Evolutionary conservation across 495 filamentous ascomycete genomes (phyloP).

Genomic region (Hypomontagnella submonticulosa): DNA sequence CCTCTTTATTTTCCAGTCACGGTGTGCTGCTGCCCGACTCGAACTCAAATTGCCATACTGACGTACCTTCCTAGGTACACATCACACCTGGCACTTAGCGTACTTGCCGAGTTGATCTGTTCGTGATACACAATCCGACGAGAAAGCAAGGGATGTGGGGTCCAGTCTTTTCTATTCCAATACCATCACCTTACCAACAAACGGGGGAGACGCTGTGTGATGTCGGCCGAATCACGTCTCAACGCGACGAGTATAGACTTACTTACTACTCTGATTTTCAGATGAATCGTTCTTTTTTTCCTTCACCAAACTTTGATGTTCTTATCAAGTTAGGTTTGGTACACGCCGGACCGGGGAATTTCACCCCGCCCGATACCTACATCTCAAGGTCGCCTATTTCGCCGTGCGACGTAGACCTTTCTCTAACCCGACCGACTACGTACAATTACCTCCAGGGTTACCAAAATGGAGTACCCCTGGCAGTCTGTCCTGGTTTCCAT

Average conservation of each 20-base stretch:
- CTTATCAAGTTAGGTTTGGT: conserved; percentile 25
- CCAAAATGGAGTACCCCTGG: conserved; percentile 24
- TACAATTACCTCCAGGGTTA: neutral
- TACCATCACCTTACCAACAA: conserved; percentile 3
- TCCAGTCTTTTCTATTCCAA: neutral
- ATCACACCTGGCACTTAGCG: too few species aligned
- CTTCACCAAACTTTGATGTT: conserved; percentile 19
- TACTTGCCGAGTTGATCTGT: too few species aligned
- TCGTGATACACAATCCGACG: too few species aligned
- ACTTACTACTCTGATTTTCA: too few species aligned
- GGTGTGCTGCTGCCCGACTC: neutral
- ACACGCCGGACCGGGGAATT: conserved; percentile 32
- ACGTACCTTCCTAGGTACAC: too few species aligned
- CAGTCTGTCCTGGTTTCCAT: conserved; percentile 16
- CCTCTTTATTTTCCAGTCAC: too few species aligned
- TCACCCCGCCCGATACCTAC: conserved; percentile 20
- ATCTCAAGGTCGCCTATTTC: conserved; percentile 18
- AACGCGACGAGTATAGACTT: neutral
- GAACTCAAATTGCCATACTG: too few species aligned
- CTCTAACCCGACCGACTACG: neutral
- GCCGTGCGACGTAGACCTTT: neutral
- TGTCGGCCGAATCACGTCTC: conserved; percentile 17
- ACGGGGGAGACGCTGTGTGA: neutral
- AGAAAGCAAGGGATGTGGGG: conserved; percentile 17
- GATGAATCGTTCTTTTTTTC: neutral